Evolutionary conservation across 768 basidiomycete species (phyloP), one percentile per base, ranked within the genome.

Genomic region (Megacollybia marginata): DNA sequence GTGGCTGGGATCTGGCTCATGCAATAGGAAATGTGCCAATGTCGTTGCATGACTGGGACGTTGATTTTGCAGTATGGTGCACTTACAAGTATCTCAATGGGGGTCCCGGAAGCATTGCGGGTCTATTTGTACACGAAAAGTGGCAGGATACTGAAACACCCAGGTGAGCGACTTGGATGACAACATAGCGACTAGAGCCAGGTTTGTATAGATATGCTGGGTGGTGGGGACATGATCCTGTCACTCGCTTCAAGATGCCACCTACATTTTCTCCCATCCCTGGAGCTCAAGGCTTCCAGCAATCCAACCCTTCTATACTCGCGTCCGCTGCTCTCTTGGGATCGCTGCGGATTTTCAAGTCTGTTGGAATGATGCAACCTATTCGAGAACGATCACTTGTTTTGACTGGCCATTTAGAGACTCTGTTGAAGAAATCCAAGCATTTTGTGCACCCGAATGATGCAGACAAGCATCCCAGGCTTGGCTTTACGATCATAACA

Each of bases 61-160:
- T 91, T 57, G 96, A 99, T 65, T 98, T 97, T 63, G 96, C 95
- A 3, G 94, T 94, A 33, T 98, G 95, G 92, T 99, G 96, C 65
- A 88, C 92, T 32, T 99, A 98, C 78, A 98, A 90, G 69, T 99
- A 97, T 64, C 78, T 97, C 52, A 98, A 97, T 69, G 87, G 93
- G 15, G 92, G 95, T 5, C 93, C 96, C 10, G 95, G 95, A 18
- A 92, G 88, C n/a, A 94, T 98, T 51, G 96, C 82, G n/a, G 95
- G 94, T 5, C 73, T 94, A 50, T 99, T 83, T 60, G 72, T 95
- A 9, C 92, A 96, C 61, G 80, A 86, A 50, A 85, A 80, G 64
- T 92, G 88, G 88, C 74, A 85, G 55, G 69, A 75, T 44, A 68
- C 63, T 40, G 68, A 79, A 59, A 61, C 68, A 49, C 86, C 88